Percentiles rank a stretch among this genome's conserved stretches.
Conservation (phyloP, 306 rosid genomes). For the Begonia loranthoides region DNA sequence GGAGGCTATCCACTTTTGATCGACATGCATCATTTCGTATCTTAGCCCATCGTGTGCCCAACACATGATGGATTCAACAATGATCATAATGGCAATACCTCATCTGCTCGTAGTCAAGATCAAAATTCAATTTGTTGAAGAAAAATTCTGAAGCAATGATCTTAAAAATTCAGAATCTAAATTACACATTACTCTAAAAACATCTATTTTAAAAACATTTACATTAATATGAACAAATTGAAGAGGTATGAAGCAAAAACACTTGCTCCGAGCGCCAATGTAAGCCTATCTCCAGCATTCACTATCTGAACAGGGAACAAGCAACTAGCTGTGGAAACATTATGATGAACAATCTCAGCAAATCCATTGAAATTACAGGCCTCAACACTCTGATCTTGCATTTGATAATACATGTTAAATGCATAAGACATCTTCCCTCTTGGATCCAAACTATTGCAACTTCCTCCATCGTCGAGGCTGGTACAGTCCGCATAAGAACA, state of each 20-base stretch:
- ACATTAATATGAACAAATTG: no score
- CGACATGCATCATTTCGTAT: no score
- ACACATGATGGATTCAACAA: no score
- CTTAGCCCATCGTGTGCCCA: no score
- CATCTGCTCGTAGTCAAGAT: no score
- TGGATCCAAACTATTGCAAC: conserved; percentile 24
- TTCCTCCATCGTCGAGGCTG: conserved; percentile 18
- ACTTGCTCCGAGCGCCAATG: background rate
- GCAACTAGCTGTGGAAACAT: conserved; percentile 35
- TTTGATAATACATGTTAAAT: conserved; percentile 50
- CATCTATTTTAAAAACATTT: no score
- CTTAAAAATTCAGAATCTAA: no score
- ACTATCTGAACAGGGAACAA: conserved; percentile 30
- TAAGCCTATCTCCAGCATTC: conserved; percentile 22
- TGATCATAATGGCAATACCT: no score
- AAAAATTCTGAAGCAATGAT: no score
- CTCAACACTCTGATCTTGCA: conserved; percentile 44
- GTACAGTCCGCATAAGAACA: conserved; percentile 49
- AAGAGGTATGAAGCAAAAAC: background rate
- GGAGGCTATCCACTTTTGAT: no score
- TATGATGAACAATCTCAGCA: conserved; percentile 21
- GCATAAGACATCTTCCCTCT: conserved; percentile 37
- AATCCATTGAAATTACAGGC: conserved; percentile 35
- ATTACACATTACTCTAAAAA: no score
- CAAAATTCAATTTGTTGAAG: no score